These are phyloP conservation scores for Lippia alba DNA, from an alignment of 305 asterid species.

Conservation along the genomic window DNA sequence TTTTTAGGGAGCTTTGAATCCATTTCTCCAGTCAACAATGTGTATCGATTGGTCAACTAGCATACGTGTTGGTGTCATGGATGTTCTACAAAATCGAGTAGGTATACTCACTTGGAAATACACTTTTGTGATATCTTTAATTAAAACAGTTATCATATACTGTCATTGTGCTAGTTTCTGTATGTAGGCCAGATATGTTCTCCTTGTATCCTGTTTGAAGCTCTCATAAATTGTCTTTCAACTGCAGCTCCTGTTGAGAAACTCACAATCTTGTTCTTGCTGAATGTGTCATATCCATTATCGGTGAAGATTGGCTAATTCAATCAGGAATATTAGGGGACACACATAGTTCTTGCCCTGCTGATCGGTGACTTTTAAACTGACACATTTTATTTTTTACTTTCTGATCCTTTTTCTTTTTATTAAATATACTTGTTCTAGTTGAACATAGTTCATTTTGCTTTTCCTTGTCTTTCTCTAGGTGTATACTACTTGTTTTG, in stretches of 20 bases:
- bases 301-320: conserved; percentile 86
- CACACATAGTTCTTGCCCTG: conserved; percentile 53
- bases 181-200: background rate
- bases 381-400: conserved; percentile 23
- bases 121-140: conserved; percentile 13
- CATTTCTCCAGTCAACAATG: conserved; percentile 50
- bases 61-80: conserved; percentile 75
- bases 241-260: conserved; percentile 76
- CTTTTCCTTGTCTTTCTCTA: conserved; percentile 42
- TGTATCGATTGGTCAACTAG: conserved; percentile 58
- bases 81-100: conserved; percentile 81
- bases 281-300: conserved; percentile 65
- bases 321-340: conserved; percentile 55
- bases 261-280: conserved; percentile 86
- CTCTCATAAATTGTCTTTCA: conserved; percentile 37
- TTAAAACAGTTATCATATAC: background rate
- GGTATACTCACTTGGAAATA: conserved; percentile 56
- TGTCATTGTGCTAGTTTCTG: conserved; percentile 2
- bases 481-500: conserved; percentile 85
- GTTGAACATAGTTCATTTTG: conserved; percentile 5
- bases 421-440: background rate
- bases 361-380: conserved; percentile 59
- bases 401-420: conserved; percentile 27
- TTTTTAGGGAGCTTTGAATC: conserved; percentile 60
- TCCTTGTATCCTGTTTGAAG: conserved; percentile 5